Base-by-base conservation (phyloP, 768 basidiomycete species). In the Suillus bovinus region DNA sequence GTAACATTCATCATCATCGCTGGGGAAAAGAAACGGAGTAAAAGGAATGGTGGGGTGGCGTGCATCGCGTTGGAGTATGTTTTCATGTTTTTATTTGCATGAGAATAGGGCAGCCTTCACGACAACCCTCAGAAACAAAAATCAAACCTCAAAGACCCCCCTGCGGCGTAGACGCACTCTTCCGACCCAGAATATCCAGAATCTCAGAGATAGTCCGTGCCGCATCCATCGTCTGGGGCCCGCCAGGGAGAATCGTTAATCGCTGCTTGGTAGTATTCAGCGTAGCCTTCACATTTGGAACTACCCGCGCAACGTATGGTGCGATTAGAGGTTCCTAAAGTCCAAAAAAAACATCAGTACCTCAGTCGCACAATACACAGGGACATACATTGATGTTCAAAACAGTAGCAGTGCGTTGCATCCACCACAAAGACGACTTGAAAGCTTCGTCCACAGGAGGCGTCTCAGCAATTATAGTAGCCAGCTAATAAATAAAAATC, bases 361-460 rank as follows among this genome's bases (percentile, higher is more conserved):
- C 47, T 27, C 24, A 17, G 47, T 17, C 24, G 27, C 24, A 49
- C 24, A 17, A n/a, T 14, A 5, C 20, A 44, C n/a, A 10, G 8
- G 2, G 14, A 61, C 82, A 31, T 71, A 89, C 90, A 68, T 86
- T 87, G 57, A 91, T 87, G 70, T 89, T 89, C 65, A 94, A 82
- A 36, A 87, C 80, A 16, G 83, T 78, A 8, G 90, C 80, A 41
- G 89, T 81, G 60, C 92, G 87, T 71, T 93, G 90, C 66, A 94
- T 77, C 92, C 92, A 94, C 91, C 93, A 93, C 61, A 94, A 77
- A 8, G 89, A 85, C 16, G 83, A 85, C 76, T 93, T 93, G 82
- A 93, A 93, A 6, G 83, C 75, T 68, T 94, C 93, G 63, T 94
- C 92, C 54, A 82, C 81, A 11, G 92, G 90, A 7, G 89, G 83